phyloP scores from a whole-genome alignment of 1,284 basidiomycete genomes.

The Phaffia rhodozyma region DNA sequence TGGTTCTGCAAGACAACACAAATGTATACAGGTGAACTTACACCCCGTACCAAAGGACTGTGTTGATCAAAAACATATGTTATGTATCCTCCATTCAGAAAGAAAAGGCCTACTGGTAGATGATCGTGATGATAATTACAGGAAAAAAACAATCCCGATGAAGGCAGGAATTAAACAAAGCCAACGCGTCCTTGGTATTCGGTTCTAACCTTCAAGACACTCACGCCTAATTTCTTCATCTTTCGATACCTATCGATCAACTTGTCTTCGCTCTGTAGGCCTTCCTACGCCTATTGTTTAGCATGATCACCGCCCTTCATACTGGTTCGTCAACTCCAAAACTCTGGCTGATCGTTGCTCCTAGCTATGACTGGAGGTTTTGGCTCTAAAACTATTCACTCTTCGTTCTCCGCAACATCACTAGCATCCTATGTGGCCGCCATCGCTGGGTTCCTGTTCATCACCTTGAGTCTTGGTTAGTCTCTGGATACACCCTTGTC shows the following conservation, averaged over 20 bases:
- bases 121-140: too few relatives aligned
- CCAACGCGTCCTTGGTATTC: background rate
- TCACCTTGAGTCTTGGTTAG: conserved; percentile 64
- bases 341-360: too few relatives aligned
- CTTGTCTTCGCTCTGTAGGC: too few relatives aligned
- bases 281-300: background rate
- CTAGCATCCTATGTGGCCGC: conserved; percentile 48
- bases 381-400: too few relatives aligned
- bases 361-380: background rate
- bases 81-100: too few relatives aligned
- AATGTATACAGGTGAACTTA: background rate
- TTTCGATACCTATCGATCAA: background rate
- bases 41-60: conserved; percentile 9
- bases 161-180: background rate
- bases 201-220: background rate
- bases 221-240: background rate
- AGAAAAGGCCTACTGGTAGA: too few relatives aligned
- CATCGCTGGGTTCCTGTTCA: conserved; percentile 58
- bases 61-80: background rate
- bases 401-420: background rate
- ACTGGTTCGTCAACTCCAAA: conserved; percentile 1
- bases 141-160: background rate
- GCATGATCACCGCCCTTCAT: conserved; percentile 13
- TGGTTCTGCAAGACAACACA: background rate
- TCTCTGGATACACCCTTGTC: conserved; percentile 11